These are phyloP conservation scores for Sapria himalayana DNA, from an alignment of 345 rosid species.

Conservation along the genomic window DNA sequence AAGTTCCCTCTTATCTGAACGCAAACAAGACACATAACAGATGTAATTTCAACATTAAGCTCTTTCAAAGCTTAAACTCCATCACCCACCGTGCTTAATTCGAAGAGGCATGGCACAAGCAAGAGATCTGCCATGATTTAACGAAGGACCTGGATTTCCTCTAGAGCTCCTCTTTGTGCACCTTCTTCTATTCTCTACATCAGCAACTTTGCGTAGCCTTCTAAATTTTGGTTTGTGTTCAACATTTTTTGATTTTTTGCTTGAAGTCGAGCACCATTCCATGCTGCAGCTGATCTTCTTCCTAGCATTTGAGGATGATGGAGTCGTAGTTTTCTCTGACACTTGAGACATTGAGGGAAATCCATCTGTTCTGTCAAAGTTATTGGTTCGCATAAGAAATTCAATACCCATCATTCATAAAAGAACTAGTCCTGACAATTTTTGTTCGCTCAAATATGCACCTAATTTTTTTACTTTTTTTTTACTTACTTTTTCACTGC, in stretches of 20 bases:
- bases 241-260: conserved; percentile 22
- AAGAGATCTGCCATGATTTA: conserved; percentile 12
- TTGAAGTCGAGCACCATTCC: conserved; percentile 50
- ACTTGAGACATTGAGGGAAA: conserved; percentile 15
- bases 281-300: conserved; percentile 22
- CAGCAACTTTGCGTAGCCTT: conserved; percentile 60
- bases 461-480: too few species aligned
- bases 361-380: conserved; percentile 11
- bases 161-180: conserved; percentile 9
- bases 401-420: conserved; percentile 5
- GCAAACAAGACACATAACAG: too few species aligned
- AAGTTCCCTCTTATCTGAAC: conserved; percentile 40
- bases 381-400: too few species aligned
- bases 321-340: conserved; percentile 16
- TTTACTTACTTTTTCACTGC: too few species aligned
- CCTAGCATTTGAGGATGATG: conserved; percentile 14
- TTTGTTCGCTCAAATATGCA: too few species aligned
- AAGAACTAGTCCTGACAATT: too few species aligned
- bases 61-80: too few species aligned
- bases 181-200: conserved; percentile 12
- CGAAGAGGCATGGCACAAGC: conserved; percentile 11
- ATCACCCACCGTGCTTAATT: conserved; percentile 23
- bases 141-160: conserved; percentile 13
- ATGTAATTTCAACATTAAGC: conserved; percentile 11
- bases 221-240: conserved; percentile 32